phyloP scores from a whole-genome alignment of 768 basidiomycete genomes.

The Termitomyces sp. region DNA sequence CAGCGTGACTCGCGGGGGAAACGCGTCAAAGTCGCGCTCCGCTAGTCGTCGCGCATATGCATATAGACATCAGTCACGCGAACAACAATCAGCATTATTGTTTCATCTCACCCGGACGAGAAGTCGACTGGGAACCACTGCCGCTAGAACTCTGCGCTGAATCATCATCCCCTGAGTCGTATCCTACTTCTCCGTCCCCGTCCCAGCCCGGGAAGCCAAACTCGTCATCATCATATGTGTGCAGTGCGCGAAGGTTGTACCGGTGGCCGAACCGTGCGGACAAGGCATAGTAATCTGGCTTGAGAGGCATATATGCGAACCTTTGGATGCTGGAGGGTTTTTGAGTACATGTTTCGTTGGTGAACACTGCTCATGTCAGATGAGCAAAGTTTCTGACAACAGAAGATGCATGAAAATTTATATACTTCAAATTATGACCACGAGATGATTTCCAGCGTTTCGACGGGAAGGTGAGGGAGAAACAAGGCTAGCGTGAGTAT shows the following conservation, averaged over 20 bases:
- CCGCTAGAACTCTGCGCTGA: neutral
- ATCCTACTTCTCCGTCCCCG: neutral
- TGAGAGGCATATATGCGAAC: constrained; percentile 2
- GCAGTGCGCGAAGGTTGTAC: constrained; percentile 6
- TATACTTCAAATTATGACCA: constrained; percentile 1
- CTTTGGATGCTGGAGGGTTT: constrained; percentile 1
- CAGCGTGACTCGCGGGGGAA: constrained; percentile 15
- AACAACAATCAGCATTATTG: neutral
- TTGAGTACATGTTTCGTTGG: constrained; percentile 5
- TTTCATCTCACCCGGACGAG: constrained; percentile 1
- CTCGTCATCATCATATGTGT: constrained; percentile 1
- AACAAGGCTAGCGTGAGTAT: neutral
- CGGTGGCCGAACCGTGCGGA: neutral
- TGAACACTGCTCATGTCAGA: neutral
- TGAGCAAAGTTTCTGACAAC: neutral
- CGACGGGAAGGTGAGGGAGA: neutral
- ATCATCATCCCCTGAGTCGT: neutral
- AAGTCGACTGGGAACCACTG: neutral
- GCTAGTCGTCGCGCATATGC: neutral
- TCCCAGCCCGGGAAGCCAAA: constrained; percentile 3
- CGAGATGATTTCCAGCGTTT: neutral
- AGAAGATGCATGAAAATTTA: neutral
- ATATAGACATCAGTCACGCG: neutral
- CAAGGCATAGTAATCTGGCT: neutral
- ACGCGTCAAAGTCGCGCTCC: constrained; percentile 6